Conservation (phyloP, 805 yeast species). For the Wickerhamomyces alni region DNA sequence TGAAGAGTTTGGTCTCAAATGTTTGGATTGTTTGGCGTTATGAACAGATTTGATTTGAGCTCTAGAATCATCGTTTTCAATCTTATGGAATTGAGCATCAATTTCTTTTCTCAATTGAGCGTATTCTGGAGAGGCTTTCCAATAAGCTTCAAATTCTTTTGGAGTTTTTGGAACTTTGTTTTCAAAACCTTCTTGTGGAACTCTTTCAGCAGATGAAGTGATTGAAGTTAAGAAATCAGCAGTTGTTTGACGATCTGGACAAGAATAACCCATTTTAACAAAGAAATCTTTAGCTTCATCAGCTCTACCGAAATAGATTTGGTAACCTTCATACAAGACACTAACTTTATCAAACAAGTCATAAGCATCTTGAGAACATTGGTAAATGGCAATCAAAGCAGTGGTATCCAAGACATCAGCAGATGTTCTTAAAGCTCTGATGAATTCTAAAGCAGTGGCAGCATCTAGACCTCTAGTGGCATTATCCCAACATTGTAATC, state of each 20-base stretch:
- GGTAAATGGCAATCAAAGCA: conserved; percentile 57
- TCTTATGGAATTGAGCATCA: conserved; percentile 22
- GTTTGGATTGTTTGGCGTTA: conserved; percentile 44
- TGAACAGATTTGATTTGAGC: conserved; percentile 37
- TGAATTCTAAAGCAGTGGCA: conserved; percentile 54
- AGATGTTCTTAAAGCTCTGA: conserved; percentile 45
- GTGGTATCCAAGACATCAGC: conserved; percentile 45
- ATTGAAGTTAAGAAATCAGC: conserved; percentile 54
- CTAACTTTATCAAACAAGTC: conserved; percentile 48
- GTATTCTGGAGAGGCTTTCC: conserved; percentile 42
- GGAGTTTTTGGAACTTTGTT: conserved; percentile 46
- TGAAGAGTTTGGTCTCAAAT: conserved; percentile 42
- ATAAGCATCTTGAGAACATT: conserved; percentile 50
- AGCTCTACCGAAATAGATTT: conserved; percentile 46
- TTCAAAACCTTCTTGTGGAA: conserved; percentile 36
- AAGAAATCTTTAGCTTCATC: conserved; percentile 42
- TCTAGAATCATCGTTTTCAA: conserved; percentile 28
- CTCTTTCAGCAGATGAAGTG: conserved; percentile 48
- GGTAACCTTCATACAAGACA: conserved; percentile 50
- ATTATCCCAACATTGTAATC: conserved; percentile 49
- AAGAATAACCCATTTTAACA: conserved; percentile 47
- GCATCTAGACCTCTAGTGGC: conserved; percentile 65
- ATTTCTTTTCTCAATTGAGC: conserved; percentile 34
- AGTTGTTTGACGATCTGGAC: conserved; percentile 53
- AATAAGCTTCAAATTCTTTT: conserved; percentile 43